Evolutionary conservation across 305 asterid species (phyloP).

Genomic region (Nicotiana rustica): DNA sequence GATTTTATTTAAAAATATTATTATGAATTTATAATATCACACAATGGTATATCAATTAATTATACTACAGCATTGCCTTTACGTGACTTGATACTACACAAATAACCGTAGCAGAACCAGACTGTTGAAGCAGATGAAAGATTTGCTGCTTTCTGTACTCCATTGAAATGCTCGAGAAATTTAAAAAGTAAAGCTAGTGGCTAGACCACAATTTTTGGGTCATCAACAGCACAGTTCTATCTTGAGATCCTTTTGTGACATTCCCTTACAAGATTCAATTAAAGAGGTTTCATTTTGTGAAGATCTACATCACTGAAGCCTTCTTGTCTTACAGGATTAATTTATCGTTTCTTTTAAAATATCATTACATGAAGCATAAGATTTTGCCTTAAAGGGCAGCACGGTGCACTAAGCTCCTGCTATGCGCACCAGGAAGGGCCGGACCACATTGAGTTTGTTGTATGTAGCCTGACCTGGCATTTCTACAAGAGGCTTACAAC

Average conservation of each 20-base stretch:
- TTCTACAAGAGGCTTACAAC: background rate
- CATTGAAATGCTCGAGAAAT: constrained; percentile 25
- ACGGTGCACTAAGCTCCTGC: constrained; percentile 1
- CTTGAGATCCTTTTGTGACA: constrained; percentile 1
- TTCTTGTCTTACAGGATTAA: background rate
- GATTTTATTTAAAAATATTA: background rate
- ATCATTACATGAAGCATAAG: constrained; percentile 19
- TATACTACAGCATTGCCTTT: background rate
- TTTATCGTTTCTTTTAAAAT: background rate
- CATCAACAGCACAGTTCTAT: background rate
- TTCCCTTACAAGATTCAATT: background rate
- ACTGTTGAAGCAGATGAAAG: background rate
- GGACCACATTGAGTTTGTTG: background rate
- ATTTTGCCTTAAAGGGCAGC: background rate
- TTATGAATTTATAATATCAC: background rate
- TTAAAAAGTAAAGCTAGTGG: background rate
- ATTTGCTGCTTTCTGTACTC: constrained; percentile 5
- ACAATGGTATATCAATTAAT: constrained; percentile 3
- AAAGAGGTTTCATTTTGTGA: background rate
- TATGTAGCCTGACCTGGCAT: background rate
- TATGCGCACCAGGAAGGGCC: background rate
- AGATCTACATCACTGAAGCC: constrained; percentile 27
- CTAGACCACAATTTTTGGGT: background rate
- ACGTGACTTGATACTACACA: constrained; percentile 2
- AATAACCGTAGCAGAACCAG: background rate